These are phyloP conservation scores for Taiozyma sp. DNA, from an alignment of 1,139 yeast species.

Conservation along the genomic window DNA sequence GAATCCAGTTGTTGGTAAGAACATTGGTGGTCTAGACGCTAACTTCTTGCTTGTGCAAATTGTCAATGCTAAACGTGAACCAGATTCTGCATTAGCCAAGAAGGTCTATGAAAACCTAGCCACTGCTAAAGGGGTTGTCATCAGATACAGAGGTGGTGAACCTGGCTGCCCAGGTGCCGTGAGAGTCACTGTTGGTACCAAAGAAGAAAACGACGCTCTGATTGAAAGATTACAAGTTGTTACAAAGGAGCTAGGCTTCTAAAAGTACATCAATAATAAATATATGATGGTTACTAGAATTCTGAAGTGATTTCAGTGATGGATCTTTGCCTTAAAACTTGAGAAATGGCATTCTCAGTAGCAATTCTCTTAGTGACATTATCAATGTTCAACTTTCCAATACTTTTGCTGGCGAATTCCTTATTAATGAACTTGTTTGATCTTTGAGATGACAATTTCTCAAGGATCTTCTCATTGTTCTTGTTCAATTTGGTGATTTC, in stretches of 20 bases:
- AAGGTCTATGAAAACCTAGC: slow-evolving; percentile 67
- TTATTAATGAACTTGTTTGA: slow-evolving; percentile 1
- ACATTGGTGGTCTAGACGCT: slow-evolving; percentile 85
- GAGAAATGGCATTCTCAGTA: slow-evolving; percentile 23
- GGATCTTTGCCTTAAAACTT: slow-evolving; percentile 19
- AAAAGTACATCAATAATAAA: neutral
- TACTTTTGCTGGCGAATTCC: slow-evolving; percentile 8
- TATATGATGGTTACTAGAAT: neutral
- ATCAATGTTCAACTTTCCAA: slow-evolving; percentile 20
- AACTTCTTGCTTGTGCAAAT: slow-evolving; percentile 77
- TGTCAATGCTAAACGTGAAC: slow-evolving; percentile 51
- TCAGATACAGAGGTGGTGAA: slow-evolving; percentile 87
- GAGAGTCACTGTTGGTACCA: slow-evolving; percentile 83
- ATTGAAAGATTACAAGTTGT: slow-evolving; percentile 43
- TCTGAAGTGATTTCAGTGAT: slow-evolving; percentile 10
- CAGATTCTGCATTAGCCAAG: slow-evolving; percentile 49
- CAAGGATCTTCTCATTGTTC: slow-evolving; percentile 15
- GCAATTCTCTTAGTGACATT: slow-evolving; percentile 22
- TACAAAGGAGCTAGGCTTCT: slow-evolving; percentile 25
- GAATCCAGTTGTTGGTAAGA: slow-evolving; percentile 59
- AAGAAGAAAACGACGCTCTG: slow-evolving; percentile 58
- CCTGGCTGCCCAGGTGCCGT: slow-evolving; percentile 83
- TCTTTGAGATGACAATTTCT: slow-evolving; percentile 7
- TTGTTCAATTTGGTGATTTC: slow-evolving; percentile 18
- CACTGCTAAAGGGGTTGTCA: slow-evolving; percentile 66